Base-by-base conservation (phyloP, 306 rosid genomes). In the Senna siamea region DNA sequence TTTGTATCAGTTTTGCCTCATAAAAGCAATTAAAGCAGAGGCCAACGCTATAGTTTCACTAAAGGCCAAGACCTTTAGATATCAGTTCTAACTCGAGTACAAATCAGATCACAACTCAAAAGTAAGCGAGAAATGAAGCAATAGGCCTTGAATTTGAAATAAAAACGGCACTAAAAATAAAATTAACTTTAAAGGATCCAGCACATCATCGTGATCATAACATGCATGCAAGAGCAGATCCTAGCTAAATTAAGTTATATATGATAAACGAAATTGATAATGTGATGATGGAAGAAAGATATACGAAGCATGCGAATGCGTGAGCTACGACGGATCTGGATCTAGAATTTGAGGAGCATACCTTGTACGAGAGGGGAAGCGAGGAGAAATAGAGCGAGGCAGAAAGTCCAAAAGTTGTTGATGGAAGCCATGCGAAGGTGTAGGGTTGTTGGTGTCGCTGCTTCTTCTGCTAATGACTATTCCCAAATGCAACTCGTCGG, bases 281-380 rank as follows among this genome's bases (percentile, higher is more conserved):
- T 15, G 4, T 3, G 19, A 9, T 15, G n/a, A 59, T 59, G 44
- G 43, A 17, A 19, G 17, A 8, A 60, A 19, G 30, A 60, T n/a
- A 17, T n/a, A 35, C 14, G 15, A 60, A 34, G 66, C 47, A 17
- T 8, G 8, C 32, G 43, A 6, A 32, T 8, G 28, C 13, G 18
- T 6, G 65, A 30, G 65, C 65, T 32, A 32, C 53, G 26, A 63
- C 3, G 67, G 85, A 86, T 84, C 87, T 87, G 84, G 92, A 91
- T 91, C 91, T 81, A 61, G 37, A 80, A 64, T n/a, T 34, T 44
- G 44, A 65, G 75, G 58, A 63, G 43, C 59, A 19, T 55, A 94
- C 98, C 98, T 88, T 80, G 92, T 38, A 86, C 35, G 30, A 89
- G 76, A 46, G 98, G 95, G 7, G 95, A 87, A 7, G 93, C 93